Base-by-base conservation (phyloP, 2,329 filamentous ascomycete species). In the Samsoniella hepiali region DNA sequence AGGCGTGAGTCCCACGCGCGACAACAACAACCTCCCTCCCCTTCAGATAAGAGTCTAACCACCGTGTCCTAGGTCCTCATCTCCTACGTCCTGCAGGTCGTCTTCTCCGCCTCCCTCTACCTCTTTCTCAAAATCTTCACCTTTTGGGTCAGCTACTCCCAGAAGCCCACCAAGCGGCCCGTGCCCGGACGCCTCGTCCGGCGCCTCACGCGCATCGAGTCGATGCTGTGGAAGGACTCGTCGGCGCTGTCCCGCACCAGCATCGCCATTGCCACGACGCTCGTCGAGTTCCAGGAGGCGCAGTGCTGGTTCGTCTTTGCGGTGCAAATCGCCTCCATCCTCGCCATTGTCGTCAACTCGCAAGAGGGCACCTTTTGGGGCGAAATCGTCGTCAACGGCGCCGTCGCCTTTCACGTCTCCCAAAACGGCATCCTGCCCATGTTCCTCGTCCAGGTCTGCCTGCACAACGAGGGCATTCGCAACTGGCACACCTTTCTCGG, bases 401-500 rank as follows among this genome's bases (percentile, higher is more conserved):
- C 74, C 17, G 70, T 76, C 36, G 75, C 74, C 5, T 77, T 72
- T 45, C 75, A 77, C 59, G 69, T 77, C 50, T 74, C 71, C 22
- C 73, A 74, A 45, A 77, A 76, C 58, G 75, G 75, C 3, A 68
- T 77, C 5, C 63, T 77, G 31, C 73, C 75, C 57, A 77, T 77
- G 72, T 74, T 77, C 34, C 69, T 77, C 0, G 67, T 76, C 5
- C 75, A 77, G 67, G 66, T 77, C 5, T 76, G 74, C 62, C 69
- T 77, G 40, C 75, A 77, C 62, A 72, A 76, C 53, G 75, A 77
- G 53, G 75, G 75, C 15, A 77, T 77, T 44, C 73, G 74, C 36
- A 77, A 76, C 61, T 77, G 75, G 75, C 75, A 77, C 47, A 77
- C 75, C 1, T 77, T 77, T 57, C 59, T 77, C 8, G 75, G 75